Conservation (phyloP, 306 rosid species). For the Malus asiatica region DNA sequence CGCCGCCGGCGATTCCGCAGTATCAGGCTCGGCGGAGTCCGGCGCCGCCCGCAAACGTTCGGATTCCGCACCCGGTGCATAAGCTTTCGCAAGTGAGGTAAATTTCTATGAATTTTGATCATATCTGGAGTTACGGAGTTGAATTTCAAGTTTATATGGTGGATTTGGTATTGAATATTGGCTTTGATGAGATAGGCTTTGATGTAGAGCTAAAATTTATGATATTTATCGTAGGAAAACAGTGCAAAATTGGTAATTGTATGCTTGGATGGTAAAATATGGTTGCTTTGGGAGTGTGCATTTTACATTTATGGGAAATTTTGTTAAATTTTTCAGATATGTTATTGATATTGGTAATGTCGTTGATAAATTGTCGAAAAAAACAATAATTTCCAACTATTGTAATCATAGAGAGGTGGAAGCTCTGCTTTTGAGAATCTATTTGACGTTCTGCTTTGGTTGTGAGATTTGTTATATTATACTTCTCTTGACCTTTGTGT, state of each 20-base stretch:
- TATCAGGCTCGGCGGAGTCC: slow-evolving; percentile 14
- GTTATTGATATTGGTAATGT: not conserved
- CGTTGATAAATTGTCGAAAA: not conserved
- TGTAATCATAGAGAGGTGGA: not conserved
- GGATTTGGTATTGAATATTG: not conserved
- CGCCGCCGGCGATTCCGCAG: not conserved
- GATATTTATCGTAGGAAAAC: not conserved
- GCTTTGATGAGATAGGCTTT: not conserved
- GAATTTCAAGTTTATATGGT: not conserved
- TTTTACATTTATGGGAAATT: not conserved
- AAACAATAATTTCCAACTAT: not conserved
- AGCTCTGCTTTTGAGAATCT: not conserved
- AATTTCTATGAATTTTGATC: slow-evolving; percentile 14
- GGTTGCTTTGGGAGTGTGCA: not conserved
- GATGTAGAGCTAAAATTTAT: not conserved
- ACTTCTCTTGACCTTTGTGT: slow-evolving; percentile 14
- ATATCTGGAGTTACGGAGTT: not conserved
- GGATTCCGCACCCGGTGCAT: slow-evolving; percentile 37
- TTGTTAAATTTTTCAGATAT: not conserved
- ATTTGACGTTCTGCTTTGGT: not conserved
- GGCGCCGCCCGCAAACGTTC: slow-evolving; percentile 19
- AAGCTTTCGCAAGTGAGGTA: slow-evolving; percentile 37
- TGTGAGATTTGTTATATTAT: not conserved
- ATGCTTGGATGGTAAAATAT: not conserved
- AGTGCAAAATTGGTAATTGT: not conserved